phyloP scores from a whole-genome alignment of 2,329 filamentous ascomycete genomes.

The Cytospora chrysosperma region DNA sequence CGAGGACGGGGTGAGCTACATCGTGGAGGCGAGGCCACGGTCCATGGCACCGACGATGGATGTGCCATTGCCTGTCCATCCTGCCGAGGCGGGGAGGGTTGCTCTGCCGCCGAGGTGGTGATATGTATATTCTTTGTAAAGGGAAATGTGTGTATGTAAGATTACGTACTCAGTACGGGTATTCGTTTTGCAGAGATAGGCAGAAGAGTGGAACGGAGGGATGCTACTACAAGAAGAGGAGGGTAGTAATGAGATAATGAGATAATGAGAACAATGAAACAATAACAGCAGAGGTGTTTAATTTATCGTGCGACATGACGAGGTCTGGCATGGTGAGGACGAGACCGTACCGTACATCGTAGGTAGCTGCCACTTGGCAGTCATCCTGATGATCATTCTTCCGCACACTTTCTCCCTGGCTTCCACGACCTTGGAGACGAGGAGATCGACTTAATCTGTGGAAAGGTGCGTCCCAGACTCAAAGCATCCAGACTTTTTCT shows the following conservation, averaged over 20 bases:
- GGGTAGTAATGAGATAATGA: background rate
- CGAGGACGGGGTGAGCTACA: slow-evolving; percentile 72
- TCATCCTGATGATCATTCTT: no score
- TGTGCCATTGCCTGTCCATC: slow-evolving; percentile 45
- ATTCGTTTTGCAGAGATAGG: background rate
- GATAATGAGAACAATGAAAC: no score
- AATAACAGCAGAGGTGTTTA: background rate
- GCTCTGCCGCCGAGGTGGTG: slow-evolving; percentile 30
- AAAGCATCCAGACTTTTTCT: no score
- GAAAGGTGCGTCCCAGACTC: no score
- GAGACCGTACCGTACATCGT: no score
- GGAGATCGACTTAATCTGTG: no score
- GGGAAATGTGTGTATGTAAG: background rate
- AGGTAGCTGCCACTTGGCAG: no score
- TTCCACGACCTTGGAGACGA: no score
- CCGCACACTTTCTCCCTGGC: no score
- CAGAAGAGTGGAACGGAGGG: background rate
- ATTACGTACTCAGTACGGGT: background rate
- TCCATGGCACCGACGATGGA: slow-evolving; percentile 49
- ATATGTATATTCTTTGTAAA: slow-evolving; percentile 12
- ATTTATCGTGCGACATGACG: background rate
- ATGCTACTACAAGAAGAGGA: background rate
- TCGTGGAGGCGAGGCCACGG: slow-evolving; percentile 64
- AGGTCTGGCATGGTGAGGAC: no score
- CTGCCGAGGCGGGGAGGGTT: slow-evolving; percentile 43